phyloP scores from a whole-genome alignment of 177 flowering plant genomes.

The Vitis hybrid region DNA sequence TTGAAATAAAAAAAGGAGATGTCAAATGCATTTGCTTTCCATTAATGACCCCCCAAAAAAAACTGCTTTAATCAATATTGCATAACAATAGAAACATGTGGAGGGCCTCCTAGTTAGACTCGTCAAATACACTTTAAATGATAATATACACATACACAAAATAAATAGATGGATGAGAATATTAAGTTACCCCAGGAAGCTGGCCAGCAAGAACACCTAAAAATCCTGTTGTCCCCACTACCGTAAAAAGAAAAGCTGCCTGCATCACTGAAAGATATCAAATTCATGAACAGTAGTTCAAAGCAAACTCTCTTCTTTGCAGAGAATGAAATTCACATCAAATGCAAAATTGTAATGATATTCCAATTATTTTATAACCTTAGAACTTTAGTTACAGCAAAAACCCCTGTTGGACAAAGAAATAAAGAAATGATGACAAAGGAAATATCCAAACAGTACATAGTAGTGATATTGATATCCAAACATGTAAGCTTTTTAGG shows the following conservation, averaged over 20 bases:
- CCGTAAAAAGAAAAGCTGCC: slow-evolving; percentile 99
- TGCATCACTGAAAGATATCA: slow-evolving; percentile 71
- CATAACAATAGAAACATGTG: neutral
- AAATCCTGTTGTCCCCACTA: slow-evolving; percentile 88
- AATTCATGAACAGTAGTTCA: slow-evolving; percentile 22
- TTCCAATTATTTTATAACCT: neutral
- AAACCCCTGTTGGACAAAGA: no score
- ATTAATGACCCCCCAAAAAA: neutral
- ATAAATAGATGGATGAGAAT: neutral
- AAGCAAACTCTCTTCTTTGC: neutral
- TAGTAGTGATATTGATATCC: no score
- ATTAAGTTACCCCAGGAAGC: slow-evolving; percentile 86
- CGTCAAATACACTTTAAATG: neutral
- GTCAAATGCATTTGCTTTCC: no score
- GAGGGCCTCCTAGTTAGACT: no score
- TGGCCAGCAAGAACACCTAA: slow-evolving; percentile 86
- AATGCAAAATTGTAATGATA: neutral
- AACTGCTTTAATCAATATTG: neutral
- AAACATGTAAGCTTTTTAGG: no score
- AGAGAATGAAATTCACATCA: neutral
- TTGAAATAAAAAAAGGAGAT: no score
- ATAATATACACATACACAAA: neutral
- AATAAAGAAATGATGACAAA: no score
- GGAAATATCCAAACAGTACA: neutral
- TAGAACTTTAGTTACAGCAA: no score